Conservation (phyloP, 2,329 filamentous ascomycete species). For the Fusarium sp. region DNA sequence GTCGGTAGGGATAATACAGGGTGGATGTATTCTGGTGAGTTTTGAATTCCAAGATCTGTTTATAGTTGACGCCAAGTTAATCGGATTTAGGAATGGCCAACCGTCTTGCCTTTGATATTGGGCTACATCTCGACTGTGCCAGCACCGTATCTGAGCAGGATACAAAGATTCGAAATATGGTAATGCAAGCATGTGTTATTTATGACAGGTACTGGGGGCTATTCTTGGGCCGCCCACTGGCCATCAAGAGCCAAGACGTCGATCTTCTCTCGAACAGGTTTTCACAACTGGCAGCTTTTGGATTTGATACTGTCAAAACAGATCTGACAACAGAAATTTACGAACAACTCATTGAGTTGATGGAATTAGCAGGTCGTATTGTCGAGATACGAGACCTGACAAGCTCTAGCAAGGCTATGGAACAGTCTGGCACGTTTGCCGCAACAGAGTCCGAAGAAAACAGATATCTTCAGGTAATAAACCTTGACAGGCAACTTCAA, state of each 20-base stretch:
- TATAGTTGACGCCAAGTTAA: not conserved
- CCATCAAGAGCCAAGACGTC: slow-evolving; percentile 65
- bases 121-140: slow-evolving; percentile 61
- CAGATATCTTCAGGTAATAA: slow-evolving; percentile 63
- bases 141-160: slow-evolving; percentile 59
- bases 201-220: slow-evolving; percentile 68
- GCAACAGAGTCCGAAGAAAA: slow-evolving; percentile 55
- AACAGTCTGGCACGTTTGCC: slow-evolving; percentile 48
- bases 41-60: not conserved
- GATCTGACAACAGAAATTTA: slow-evolving; percentile 56
- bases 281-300: slow-evolving; percentile 55
- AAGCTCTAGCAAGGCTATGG: slow-evolving; percentile 49
- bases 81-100: slow-evolving; percentile 54
- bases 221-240: slow-evolving; percentile 65
- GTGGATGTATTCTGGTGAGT: slow-evolving; percentile 65
- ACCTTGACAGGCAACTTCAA: slow-evolving; percentile 65
- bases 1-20: slow-evolving; percentile 65
- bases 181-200: slow-evolving; percentile 63
- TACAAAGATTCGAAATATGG: slow-evolving; percentile 62
- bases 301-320: slow-evolving; percentile 31
- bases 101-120: slow-evolving; percentile 60
- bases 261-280: slow-evolving; percentile 61
- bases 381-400: slow-evolving; percentile 58
- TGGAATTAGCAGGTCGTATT: slow-evolving; percentile 66
- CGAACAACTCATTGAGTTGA: slow-evolving; percentile 65